Percentiles rank a stretch among this genome's conserved stretches.
Evolutionary conservation across 2,329 filamentous ascomycete genomes (phyloP).

Genomic region (Claviceps maximensis): DNA sequence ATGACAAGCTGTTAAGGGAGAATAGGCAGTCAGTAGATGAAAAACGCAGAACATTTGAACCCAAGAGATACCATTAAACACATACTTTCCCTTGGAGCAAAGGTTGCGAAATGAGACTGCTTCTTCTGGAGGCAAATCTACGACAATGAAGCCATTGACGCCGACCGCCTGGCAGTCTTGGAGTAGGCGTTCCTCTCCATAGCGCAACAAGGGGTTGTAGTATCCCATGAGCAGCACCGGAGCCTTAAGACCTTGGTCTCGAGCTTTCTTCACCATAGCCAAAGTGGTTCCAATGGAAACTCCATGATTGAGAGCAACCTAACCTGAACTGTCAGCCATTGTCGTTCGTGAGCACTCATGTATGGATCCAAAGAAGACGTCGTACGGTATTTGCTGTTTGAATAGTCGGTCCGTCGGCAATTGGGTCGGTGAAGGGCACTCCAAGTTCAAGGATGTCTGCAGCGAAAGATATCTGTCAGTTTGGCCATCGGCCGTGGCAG

Average conservation of each 20-base stretch:
- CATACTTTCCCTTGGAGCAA: conserved; percentile 63
- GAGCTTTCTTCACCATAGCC: conserved; percentile 70
- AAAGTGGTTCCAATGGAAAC: conserved; percentile 71
- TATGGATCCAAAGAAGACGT: conserved; percentile 3
- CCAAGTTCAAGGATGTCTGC: conserved; percentile 86
- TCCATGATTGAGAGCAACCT: conserved; percentile 69
- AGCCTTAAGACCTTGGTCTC: conserved; percentile 61
- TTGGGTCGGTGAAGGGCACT: conserved; percentile 93
- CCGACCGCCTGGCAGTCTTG: conserved; percentile 72
- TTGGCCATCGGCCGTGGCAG: background rate
- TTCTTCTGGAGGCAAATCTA: conserved; percentile 91
- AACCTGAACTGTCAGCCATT: conserved; percentile 8
- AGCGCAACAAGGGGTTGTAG: conserved; percentile 91
- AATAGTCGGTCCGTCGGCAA: conserved; percentile 94
- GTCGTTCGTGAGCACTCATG: background rate
- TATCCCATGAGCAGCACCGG: conserved; percentile 96
- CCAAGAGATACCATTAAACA: conserved; percentile 6
- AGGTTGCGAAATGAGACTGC: conserved; percentile 80
- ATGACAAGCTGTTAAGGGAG: conserved; percentile 53
- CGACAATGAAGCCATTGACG: conserved; percentile 93
- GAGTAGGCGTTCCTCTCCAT: conserved; percentile 83
- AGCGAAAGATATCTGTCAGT: background rate
- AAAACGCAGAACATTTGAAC: background rate
- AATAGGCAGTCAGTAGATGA: background rate
- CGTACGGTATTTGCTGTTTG: conserved; percentile 81